Conservation (phyloP, 225 moss, liverwort and hornwort species). For the Bryoerythrophyllum caledonicum region DNA sequence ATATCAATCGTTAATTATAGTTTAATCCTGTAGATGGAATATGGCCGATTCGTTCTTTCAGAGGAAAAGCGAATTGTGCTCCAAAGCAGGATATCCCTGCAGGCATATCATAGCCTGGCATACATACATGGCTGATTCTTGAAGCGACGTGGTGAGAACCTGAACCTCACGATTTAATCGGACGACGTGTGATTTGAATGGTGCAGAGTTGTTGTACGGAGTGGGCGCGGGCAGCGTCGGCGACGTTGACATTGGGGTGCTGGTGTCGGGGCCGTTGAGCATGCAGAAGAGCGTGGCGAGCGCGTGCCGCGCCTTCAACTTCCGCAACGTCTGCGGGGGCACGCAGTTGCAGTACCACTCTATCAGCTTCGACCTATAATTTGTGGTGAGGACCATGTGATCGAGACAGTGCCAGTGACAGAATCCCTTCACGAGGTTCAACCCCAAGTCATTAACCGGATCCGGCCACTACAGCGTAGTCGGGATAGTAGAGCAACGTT, state of each 20-base stretch:
- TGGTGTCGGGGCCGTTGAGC: conserved; percentile 42
- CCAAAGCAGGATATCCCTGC: no score
- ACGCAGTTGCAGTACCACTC: conserved; percentile 40
- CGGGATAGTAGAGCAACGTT: no score
- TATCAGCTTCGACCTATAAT: conserved; percentile 46
- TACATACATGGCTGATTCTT: no score
- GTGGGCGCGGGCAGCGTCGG: conserved; percentile 18
- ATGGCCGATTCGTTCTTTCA: no score
- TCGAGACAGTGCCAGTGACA: background rate
- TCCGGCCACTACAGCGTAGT: no score
- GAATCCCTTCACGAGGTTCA: background rate
- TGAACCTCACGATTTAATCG: background rate
- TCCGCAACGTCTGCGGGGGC: conserved; percentile 22
- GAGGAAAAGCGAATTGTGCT: no score
- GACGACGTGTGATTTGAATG: background rate
- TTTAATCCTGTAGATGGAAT: no score
- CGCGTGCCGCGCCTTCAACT: conserved; percentile 37
- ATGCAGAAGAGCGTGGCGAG: conserved; percentile 38
- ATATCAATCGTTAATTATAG: no score
- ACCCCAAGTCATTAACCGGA: no score
- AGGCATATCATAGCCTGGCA: no score
- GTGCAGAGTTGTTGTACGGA: conserved; percentile 24
- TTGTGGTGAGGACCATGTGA: background rate
- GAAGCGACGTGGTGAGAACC: no score
- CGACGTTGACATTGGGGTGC: conserved; percentile 30